Evolutionary conservation across 208 protist species (phyloP).

Genomic region (Tetramitus jugosus): DNA sequence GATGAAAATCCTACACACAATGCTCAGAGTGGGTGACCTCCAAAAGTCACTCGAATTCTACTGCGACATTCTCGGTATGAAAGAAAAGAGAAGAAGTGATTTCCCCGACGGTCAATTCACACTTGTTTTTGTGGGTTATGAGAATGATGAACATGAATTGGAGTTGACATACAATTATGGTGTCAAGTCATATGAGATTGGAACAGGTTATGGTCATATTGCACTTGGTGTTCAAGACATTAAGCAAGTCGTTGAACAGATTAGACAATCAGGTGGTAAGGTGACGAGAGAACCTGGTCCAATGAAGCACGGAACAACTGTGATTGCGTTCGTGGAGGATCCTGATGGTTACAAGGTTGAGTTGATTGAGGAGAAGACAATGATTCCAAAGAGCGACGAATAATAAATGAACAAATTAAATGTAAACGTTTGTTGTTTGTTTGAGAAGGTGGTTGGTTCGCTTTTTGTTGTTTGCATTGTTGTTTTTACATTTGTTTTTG

Average conservation of each 20-base stretch:
- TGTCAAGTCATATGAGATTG: constrained; percentile 53
- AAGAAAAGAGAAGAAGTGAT: constrained; percentile 63
- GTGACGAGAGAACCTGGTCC: constrained; percentile 8
- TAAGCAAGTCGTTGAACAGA: constrained; percentile 42
- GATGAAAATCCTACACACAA: no score
- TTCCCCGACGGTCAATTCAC: constrained; percentile 61
- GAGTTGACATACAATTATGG: constrained; percentile 76
- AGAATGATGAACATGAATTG: constrained; percentile 51
- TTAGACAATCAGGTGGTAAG: constrained; percentile 47
- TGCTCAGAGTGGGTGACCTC: constrained; percentile 69
- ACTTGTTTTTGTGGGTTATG: constrained; percentile 64
- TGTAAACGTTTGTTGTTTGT: no score
- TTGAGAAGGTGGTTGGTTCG: no score
- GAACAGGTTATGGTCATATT: constrained; percentile 62
- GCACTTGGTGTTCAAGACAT: constrained; percentile 67
- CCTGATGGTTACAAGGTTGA: constrained; percentile 72
- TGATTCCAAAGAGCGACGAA: constrained; percentile 39
- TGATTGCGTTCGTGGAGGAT: constrained; percentile 70
- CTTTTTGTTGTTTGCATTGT: no score
- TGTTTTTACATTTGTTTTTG: no score
- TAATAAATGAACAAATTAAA: no score
- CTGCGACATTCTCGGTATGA: constrained; percentile 61
- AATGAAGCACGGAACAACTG: not conserved
- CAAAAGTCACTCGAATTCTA: constrained; percentile 68
- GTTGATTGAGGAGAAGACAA: constrained; percentile 60